Percentiles rank a stretch among this genome's conserved stretches.
Conservation (phyloP, 345 rosid species). For the Excoecaria cochinchinensis region DNA sequence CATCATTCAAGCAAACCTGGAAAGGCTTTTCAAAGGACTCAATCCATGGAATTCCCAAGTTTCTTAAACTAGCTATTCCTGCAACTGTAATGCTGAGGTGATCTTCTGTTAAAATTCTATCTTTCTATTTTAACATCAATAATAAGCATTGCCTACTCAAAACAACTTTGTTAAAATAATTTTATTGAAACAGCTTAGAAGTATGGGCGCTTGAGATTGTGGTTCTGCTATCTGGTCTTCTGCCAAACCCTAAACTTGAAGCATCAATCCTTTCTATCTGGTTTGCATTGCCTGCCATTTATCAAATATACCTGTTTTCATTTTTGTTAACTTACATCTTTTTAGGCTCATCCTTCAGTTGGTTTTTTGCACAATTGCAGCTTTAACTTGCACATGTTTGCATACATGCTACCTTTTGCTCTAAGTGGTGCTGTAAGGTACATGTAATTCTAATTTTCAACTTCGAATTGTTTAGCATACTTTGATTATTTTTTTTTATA, state of each 20-base stretch:
- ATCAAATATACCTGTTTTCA: background rate
- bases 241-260: conserved; percentile 45
- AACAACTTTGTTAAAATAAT: background rate
- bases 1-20: conserved; percentile 39
- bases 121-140: background rate
- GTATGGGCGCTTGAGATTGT: conserved; percentile 44
- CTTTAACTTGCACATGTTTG: conserved; percentile 20
- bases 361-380: conserved; percentile 6
- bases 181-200: conserved; percentile 36
- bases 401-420: conserved; percentile 28
- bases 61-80: conserved; percentile 40
- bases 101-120: background rate
- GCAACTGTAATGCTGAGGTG: conserved; percentile 46
- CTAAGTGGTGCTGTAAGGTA: conserved; percentile 27
- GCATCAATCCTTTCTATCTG: conserved; percentile 45
- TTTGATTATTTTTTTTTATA: background rate
- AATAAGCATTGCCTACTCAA: background rate
- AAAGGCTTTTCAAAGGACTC: conserved; percentile 40
- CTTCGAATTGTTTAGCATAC: background rate
- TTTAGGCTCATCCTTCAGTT: background rate
- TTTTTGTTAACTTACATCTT: background rate
- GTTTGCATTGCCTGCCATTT: conserved; percentile 7
- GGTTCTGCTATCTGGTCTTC: conserved; percentile 44
- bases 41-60: conserved; percentile 18
- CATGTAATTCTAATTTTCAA: background rate